phyloP scores from a whole-genome alignment of 768 basidiomycete species.

The Suillus spraguei region DNA sequence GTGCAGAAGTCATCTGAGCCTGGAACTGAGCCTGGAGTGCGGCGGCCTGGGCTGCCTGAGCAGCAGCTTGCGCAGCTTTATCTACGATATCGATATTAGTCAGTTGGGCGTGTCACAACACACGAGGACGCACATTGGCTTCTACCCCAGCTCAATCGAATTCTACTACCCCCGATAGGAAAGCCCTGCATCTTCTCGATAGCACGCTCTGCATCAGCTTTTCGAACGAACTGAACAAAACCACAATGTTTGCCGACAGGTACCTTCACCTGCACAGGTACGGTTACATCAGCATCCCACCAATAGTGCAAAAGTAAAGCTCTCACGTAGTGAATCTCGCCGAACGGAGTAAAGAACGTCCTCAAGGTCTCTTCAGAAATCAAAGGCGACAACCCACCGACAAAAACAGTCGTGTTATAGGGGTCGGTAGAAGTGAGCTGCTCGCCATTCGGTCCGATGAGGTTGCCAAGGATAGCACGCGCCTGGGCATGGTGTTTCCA shows the following conservation, averaged over 20 bases:
- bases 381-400: conserved; percentile 85
- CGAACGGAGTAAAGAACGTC: conserved; percentile 91
- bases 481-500: conserved; percentile 88
- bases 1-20: conserved; percentile 27
- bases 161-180: conserved; percentile 89
- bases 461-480: conserved; percentile 77
- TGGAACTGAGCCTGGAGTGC: conserved; percentile 56
- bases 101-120: not conserved
- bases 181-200: conserved; percentile 98
- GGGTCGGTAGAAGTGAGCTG: conserved; percentile 88
- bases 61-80: conserved; percentile 90
- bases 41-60: conserved; percentile 78
- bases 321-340: conserved; percentile 88
- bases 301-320: conserved; percentile 11
- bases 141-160: conserved; percentile 91
- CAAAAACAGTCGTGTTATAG: conserved; percentile 96
- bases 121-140: conserved; percentile 68
- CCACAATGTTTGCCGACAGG: conserved; percentile 95
- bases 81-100: conserved; percentile 44
- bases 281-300: conserved; percentile 12
- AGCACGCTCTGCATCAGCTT: conserved; percentile 88
- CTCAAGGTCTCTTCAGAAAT: conserved; percentile 91
- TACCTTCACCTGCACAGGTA: conserved; percentile 77
- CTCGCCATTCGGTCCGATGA: conserved; percentile 87
- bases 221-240: conserved; percentile 93